phyloP scores from a whole-genome alignment of 345 rosid genomes.

The Pistacia integerrima region DNA sequence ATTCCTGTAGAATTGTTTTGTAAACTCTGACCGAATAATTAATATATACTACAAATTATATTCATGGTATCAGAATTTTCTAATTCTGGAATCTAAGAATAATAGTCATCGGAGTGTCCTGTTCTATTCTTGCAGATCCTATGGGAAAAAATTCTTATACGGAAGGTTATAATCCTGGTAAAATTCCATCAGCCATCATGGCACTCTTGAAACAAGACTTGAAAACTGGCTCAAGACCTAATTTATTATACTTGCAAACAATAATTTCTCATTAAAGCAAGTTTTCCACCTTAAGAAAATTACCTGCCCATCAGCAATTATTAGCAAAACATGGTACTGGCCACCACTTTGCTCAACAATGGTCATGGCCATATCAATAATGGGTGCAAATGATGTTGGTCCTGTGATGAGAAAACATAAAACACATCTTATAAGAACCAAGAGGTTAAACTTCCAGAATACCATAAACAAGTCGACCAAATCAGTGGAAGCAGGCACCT shows the following conservation, averaged over 20 bases:
- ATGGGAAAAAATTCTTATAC: neutral
- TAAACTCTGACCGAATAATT: neutral
- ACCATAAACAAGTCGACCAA: conserved; percentile 5
- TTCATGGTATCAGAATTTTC: neutral
- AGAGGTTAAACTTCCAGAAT: conserved; percentile 12
- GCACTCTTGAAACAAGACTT: neutral
- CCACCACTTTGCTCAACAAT: conserved; percentile 91
- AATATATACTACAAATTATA: no score
- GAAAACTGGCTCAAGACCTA: neutral
- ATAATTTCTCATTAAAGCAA: neutral
- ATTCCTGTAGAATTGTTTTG: neutral
- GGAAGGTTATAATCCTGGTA: neutral
- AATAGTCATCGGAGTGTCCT: no score
- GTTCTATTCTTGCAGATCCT: no score
- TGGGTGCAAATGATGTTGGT: conserved; percentile 92
- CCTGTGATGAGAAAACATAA: conserved; percentile 46
- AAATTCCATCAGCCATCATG: neutral
- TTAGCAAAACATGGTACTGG: conserved; percentile 88
- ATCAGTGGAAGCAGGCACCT: conserved; percentile 38
- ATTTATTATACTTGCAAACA: neutral
- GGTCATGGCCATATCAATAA: conserved; percentile 77
- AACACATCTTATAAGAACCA: conserved; percentile 1
- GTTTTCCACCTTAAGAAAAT: neutral
- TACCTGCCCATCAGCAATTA: conserved; percentile 97
- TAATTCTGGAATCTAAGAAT: no score